Conservation (phyloP, 1,284 basidiomycete species). For the Vanrija humicola region DNA sequence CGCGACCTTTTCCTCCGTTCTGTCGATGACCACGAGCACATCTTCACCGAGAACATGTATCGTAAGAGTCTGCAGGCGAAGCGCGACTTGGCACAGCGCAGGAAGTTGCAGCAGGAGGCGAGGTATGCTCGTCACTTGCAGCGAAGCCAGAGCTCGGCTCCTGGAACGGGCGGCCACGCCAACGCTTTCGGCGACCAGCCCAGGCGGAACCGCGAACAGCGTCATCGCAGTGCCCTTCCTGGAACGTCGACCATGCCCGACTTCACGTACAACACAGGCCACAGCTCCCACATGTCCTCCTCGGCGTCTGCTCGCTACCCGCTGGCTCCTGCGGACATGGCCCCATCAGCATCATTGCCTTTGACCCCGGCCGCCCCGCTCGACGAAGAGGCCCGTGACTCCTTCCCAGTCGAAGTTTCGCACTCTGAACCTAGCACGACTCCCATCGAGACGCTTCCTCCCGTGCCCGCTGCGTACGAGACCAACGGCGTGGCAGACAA, state of each 20-base stretch:
- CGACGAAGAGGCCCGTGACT: background rate
- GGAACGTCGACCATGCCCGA: constrained; percentile 45
- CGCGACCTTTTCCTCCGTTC: constrained; percentile 62
- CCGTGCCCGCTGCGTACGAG: too few species aligned
- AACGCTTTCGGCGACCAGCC: constrained; percentile 26
- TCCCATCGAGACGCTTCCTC: background rate
- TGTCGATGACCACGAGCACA: constrained; percentile 72
- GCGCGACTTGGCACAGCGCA: constrained; percentile 50
- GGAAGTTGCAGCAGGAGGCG: constrained; percentile 38
- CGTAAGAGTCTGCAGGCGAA: constrained; percentile 76
- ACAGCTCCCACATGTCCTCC: background rate
- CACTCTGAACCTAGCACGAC: background rate
- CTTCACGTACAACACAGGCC: constrained; percentile 33
- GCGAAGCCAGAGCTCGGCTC: constrained; percentile 37
- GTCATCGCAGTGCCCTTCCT: constrained; percentile 50
- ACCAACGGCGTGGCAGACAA: too few species aligned
- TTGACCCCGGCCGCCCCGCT: background rate
- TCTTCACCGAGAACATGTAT: constrained; percentile 78
- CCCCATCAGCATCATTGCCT: background rate
- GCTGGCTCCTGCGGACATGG: background rate
- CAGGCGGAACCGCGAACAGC: constrained; percentile 27
- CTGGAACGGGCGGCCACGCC: constrained; percentile 24
- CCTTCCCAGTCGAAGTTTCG: background rate
- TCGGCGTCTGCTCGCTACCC: background rate
- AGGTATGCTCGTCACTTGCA: constrained; percentile 29